Evolutionary conservation across 2,329 filamentous ascomycete species (phyloP).

Genomic region (Parasarocladium wereldwijsianum): DNA sequence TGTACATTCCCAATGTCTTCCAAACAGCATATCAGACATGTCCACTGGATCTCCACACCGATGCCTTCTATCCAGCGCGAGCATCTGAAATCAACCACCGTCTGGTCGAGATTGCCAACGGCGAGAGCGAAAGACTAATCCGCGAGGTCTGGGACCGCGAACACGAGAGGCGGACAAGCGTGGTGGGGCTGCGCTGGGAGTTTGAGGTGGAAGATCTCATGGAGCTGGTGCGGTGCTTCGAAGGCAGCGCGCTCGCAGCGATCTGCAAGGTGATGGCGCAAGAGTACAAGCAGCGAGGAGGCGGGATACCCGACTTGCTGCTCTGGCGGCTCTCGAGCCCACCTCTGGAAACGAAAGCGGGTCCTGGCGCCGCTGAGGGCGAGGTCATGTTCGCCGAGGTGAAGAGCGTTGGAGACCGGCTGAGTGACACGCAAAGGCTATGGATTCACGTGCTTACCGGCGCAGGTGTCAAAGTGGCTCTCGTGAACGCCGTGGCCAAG

Average conservation of each 20-base stretch:
- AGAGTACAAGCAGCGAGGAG: constrained; percentile 76
- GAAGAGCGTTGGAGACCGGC: constrained; percentile 75
- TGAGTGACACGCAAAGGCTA: constrained; percentile 89
- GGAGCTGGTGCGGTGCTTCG: constrained; percentile 67
- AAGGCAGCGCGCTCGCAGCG: constrained; percentile 63
- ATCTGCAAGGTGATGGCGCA: constrained; percentile 92
- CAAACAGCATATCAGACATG: constrained; percentile 92
- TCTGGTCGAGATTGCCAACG: constrained; percentile 77
- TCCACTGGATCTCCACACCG: constrained; percentile 82
- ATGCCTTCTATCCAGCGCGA: constrained; percentile 79
- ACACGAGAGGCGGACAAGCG: constrained; percentile 58
- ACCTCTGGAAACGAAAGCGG: constrained; percentile 3
- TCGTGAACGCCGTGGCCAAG: constrained; percentile 50
- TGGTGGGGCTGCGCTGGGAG: constrained; percentile 86
- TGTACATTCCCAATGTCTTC: constrained; percentile 92
- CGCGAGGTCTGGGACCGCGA: constrained; percentile 54
- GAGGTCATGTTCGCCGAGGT: constrained; percentile 68
- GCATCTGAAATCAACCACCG: constrained; percentile 80
- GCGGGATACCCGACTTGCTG: constrained; percentile 84
- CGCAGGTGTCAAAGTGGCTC: constrained; percentile 72
- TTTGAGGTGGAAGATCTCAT: constrained; percentile 66
- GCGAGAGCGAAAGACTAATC: constrained; percentile 53
- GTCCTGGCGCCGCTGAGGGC: constrained; percentile 23
- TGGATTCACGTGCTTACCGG: constrained; percentile 91
- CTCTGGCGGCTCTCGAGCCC: constrained; percentile 49